Base-by-base conservation (phyloP, 495 filamentous ascomycete species). In the Jackrogersella multiformis region DNA sequence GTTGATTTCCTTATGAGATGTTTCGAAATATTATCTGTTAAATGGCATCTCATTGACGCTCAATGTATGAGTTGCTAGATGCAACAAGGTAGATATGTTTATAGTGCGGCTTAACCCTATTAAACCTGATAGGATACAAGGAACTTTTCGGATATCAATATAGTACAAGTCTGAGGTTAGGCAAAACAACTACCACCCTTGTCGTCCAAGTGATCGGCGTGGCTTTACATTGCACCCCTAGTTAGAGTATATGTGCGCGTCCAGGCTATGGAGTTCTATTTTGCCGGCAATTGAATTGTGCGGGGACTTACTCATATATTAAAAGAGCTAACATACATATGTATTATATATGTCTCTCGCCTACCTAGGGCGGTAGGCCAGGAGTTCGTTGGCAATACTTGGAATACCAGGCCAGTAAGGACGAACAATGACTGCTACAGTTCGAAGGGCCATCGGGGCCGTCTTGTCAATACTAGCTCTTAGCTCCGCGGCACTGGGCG, bases 231-330 rank as follows among this genome's bases (percentile, higher is more conserved):
- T 51, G 34, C 24, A 23, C n/a, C 10, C 30, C 2, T 35, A 34
- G 2, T 53, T 53, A 30, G 18, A 36, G 9, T 44, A 46, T 45
- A 46, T 35, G 42, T 49, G 38, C 41, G 51, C 56, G 39, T 51
- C 49, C 15, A 61, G 56, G 42, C 7, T 52, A 61, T 51, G 15
- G 16, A 55, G 56, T 44, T 42, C 41, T 51, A 67, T 56, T 67
- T 67, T 67, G 34, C 56, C 56, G 64, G 64, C 56, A 67, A n/a
- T 42, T 56, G 15, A 18, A 26, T n/a, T 61, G 36, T 59, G 64
- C 51, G 56, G 56, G 46, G 64, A 51, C 5, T n/a, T 0, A 5
- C 4, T 48, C 12, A 26, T 3, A 24, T 56, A 56, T 48, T 56
- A 51, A 61, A 61, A 52, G 30, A 44, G 15, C 34, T 1, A 16